phyloP scores from a whole-genome alignment of 2,329 filamentous ascomycete genomes.

The Pseudodiploospora longispora region DNA sequence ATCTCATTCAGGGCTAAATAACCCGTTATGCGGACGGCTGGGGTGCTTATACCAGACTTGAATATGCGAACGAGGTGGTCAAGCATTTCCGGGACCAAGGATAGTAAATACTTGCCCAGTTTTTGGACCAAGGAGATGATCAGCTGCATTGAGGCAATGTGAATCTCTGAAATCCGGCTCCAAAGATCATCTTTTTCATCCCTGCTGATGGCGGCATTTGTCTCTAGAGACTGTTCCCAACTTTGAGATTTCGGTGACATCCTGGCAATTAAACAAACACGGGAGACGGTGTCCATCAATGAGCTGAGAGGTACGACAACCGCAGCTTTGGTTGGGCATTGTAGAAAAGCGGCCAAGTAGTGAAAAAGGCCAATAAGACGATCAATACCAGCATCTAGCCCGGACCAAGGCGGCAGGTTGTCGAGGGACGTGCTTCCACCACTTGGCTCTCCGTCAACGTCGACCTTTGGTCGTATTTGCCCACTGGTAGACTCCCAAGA shows the following conservation, averaged over 20 bases:
- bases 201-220: constrained; percentile 64
- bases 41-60: constrained; percentile 43
- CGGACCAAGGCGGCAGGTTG: constrained; percentile 61
- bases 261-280: constrained; percentile 59
- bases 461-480: constrained; percentile 33
- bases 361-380: constrained; percentile 59
- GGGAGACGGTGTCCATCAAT: constrained; percentile 59
- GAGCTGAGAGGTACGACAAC: constrained; percentile 60
- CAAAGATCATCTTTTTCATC: constrained; percentile 79
- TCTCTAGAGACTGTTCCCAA: constrained; percentile 45
- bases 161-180: constrained; percentile 63
- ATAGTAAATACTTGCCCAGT: constrained; percentile 47
- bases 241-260: constrained; percentile 39
- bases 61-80: constrained; percentile 69
- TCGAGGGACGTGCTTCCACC: constrained; percentile 39
- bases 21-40: constrained; percentile 47
- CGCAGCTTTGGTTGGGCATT: constrained; percentile 53
- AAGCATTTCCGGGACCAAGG: constrained; percentile 56
- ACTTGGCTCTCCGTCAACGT: constrained; percentile 37
- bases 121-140: constrained; percentile 49
- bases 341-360: constrained; percentile 56
- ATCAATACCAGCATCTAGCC: constrained; percentile 65
- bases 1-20: constrained; percentile 54
- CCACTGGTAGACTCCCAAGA: constrained; percentile 66
- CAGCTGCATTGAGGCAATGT: constrained; percentile 61